phyloP scores from a whole-genome alignment of 495 filamentous ascomycete species.

The Penicillium nucicola region DNA sequence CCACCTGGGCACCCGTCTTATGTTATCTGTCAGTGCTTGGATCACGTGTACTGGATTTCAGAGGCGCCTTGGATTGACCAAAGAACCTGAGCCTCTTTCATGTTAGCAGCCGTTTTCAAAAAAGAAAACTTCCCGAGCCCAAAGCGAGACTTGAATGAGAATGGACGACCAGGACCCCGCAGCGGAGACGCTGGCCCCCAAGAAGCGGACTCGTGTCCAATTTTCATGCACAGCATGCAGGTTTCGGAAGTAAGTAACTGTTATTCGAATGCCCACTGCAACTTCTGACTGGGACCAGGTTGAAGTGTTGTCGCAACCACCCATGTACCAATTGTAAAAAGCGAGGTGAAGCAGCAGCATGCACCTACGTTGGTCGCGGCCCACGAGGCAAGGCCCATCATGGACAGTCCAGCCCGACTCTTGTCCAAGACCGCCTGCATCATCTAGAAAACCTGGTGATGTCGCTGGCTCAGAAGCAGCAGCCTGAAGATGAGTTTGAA shows the following conservation, averaged over 20 bases:
- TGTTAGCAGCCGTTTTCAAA: too few relatives aligned
- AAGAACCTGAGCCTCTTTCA: too few relatives aligned
- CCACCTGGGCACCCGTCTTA: too few relatives aligned
- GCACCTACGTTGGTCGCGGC: slow-evolving; percentile 41
- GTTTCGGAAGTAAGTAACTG: slow-evolving; percentile 43
- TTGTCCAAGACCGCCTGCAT: slow-evolving; percentile 47
- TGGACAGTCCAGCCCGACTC: slow-evolving; percentile 31
- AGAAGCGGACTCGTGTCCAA: slow-evolving; percentile 50
- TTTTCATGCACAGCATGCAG: slow-evolving; percentile 54
- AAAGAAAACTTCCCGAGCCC: too few relatives aligned
- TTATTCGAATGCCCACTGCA: not conserved
- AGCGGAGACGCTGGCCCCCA: slow-evolving; percentile 16
- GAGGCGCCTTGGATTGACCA: too few relatives aligned
- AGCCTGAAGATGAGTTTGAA: slow-evolving; percentile 6
- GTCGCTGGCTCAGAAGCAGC: slow-evolving; percentile 40
- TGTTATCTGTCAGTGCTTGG: too few relatives aligned
- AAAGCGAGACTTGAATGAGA: not conserved
- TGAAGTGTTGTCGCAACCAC: slow-evolving; percentile 51
- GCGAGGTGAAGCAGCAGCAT: slow-evolving; percentile 40
- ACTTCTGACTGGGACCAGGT: slow-evolving; percentile 22
- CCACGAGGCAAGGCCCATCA: slow-evolving; percentile 31
- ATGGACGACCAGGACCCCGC: slow-evolving; percentile 8
- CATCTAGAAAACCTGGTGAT: slow-evolving; percentile 52
- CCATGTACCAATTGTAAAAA: slow-evolving; percentile 51
- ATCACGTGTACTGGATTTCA: too few relatives aligned